Conservation (phyloP, 73 alveolate species). For the Tetrahymena borealis region DNA sequence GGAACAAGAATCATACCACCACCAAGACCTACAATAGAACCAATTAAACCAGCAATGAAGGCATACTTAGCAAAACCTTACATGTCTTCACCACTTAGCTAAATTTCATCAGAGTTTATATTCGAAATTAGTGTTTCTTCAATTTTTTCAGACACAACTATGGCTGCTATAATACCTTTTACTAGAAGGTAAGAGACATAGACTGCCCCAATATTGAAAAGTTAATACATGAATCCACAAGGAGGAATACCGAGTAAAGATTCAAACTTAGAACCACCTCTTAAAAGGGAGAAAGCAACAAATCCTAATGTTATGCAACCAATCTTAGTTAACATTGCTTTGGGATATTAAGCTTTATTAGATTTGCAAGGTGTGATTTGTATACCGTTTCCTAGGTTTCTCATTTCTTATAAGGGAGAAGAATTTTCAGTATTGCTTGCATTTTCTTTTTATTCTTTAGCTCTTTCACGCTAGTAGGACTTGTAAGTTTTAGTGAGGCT, state of each 20-base stretch:
- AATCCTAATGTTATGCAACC: not conserved
- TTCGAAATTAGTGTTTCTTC: not conserved
- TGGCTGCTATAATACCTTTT: not conserved
- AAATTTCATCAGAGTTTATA: not conserved
- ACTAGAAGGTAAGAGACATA: not conserved
- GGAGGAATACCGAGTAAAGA: not conserved
- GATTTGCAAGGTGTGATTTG: not conserved
- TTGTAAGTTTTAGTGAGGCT: not conserved
- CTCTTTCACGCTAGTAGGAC: not conserved
- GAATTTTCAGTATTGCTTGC: not conserved
- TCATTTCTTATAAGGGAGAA: not conserved
- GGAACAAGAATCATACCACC: not conserved
- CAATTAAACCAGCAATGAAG: not conserved
- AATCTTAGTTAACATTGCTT: not conserved
- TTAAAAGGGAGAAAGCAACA: not conserved
- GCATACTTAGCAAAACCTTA: not conserved
- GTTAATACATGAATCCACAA: not conserved
- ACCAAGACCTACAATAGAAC: not conserved
- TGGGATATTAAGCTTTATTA: not conserved
- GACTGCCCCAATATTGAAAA: not conserved
- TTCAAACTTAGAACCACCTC: not conserved
- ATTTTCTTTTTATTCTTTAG: not conserved
- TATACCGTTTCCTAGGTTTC: not conserved
- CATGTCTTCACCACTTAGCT: not conserved
- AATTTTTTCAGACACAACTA: not conserved